Evolutionary conservation across 2,329 filamentous ascomycete species (phyloP).

Genomic region (Coleophoma crateriformis): DNA sequence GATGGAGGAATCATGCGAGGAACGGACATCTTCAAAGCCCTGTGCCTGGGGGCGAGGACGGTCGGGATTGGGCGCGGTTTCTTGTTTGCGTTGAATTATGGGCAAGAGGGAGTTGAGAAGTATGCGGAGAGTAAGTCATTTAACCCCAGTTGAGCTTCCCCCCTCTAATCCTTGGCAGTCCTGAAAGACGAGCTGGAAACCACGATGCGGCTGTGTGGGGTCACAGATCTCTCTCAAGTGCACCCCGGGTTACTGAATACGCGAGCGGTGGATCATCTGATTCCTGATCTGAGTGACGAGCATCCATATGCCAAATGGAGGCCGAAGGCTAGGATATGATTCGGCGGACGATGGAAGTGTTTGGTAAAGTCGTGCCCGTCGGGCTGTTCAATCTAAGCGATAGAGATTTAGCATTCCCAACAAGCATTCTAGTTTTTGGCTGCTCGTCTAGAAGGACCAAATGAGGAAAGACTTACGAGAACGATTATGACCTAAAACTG

Average conservation of each 20-base stretch:
- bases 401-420: too few species aligned
- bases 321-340: slow-evolving; percentile 23
- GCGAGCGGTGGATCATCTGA: slow-evolving; percentile 39
- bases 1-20: slow-evolving; percentile 62
- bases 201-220: slow-evolving; percentile 60
- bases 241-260: slow-evolving; percentile 57
- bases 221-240: slow-evolving; percentile 54
- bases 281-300: slow-evolving; percentile 31
- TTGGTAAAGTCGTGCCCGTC: too few species aligned
- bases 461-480: too few species aligned
- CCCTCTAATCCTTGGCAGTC: slow-evolving; percentile 25
- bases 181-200: slow-evolving; percentile 57
- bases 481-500: too few species aligned
- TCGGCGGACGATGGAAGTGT: too few species aligned
- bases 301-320: slow-evolving; percentile 38
- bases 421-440: too few species aligned
- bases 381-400: too few species aligned
- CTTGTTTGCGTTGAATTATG: slow-evolving; percentile 56
- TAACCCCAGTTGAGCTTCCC: neutral
- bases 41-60: slow-evolving; percentile 59
- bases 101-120: slow-evolving; percentile 49
- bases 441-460: too few species aligned
- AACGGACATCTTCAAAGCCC: slow-evolving; percentile 61
- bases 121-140: slow-evolving; percentile 44
- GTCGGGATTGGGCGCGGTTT: slow-evolving; percentile 59